phyloP scores from a whole-genome alignment of 257 asterid species.

The Cordia subcordata region DNA sequence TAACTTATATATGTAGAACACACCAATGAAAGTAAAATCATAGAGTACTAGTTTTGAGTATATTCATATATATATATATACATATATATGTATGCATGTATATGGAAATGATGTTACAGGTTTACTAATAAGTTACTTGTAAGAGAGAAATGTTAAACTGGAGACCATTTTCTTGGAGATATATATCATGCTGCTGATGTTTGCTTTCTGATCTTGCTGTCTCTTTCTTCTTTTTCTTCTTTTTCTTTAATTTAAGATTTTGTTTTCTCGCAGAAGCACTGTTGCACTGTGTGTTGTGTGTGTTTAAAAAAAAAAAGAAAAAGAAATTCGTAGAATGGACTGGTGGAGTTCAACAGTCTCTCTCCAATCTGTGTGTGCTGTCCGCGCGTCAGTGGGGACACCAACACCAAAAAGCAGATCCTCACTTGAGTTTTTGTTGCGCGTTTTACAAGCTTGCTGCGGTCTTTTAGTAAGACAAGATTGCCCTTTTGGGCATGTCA shows the following conservation, averaged over 20 bases:
- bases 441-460: conserved; percentile 4
- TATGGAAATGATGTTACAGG: neutral
- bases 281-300: no score
- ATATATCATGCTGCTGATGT: no score
- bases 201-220: conserved; percentile 8
- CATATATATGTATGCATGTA: neutral
- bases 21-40: no score
- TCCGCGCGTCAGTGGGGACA: no score
- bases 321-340: no score
- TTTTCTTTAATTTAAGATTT: neutral
- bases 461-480: neutral
- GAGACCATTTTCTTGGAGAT: conserved; percentile 14
- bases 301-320: no score
- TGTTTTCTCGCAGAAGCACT: no score
- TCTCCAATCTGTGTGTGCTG: no score
- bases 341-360: no score
- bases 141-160: conserved; percentile 11
- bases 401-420: conserved; percentile 3
- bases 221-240: neutral
- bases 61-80: no score
- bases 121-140: neutral
- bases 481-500: no score
- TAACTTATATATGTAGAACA: neutral
- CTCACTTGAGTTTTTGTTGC: conserved; percentile 7
- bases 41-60: no score